Percentiles rank a stretch among this genome's conserved stretches.
These are phyloP conservation scores for Metschnikowia proteae DNA, from an alignment of 805 yeast genomes.

Conservation along the genomic window DNA sequence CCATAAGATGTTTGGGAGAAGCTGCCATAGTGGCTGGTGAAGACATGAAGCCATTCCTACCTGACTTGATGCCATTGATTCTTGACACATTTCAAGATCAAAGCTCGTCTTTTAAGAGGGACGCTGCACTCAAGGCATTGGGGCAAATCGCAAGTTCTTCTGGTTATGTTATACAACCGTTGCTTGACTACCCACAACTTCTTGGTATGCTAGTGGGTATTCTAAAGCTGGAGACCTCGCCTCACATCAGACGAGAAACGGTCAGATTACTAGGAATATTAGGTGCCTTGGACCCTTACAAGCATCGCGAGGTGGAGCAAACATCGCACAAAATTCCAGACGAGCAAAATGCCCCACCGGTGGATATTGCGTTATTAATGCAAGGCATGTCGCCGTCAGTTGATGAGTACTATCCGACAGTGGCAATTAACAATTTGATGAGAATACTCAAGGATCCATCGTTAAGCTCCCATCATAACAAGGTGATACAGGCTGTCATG, in stretches of 20 bases:
- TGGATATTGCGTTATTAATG: conserved; percentile 86
- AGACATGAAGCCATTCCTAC: conserved; percentile 67
- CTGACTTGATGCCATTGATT: conserved; percentile 80
- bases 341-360: conserved; percentile 84
- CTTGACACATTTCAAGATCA: conserved; percentile 89
- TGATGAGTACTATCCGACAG: conserved; percentile 94
- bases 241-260: conserved; percentile 76
- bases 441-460: conserved; percentile 83
- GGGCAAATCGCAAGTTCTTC: conserved; percentile 89
- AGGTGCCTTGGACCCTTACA: conserved; percentile 97
- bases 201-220: conserved; percentile 78
- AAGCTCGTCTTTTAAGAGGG: conserved; percentile 80
- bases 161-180: conserved; percentile 93
- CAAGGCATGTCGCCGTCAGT: conserved; percentile 89
- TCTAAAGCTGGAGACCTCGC: conserved; percentile 73
- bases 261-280: conserved; percentile 86
- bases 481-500: conserved; percentile 91
- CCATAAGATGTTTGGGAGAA: conserved; percentile 85
- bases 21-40: conserved; percentile 85
- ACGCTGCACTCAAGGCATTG: conserved; percentile 81
- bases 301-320: conserved; percentile 86
- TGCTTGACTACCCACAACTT: conserved; percentile 85
- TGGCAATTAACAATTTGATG: conserved; percentile 81
- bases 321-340: conserved; percentile 50
- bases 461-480: conserved; percentile 79